Percentiles rank a stretch among this genome's conserved stretches.
Evolutionary conservation across 2,329 filamentous ascomycete species (phyloP).

Genomic region (Botrytis porri): DNA sequence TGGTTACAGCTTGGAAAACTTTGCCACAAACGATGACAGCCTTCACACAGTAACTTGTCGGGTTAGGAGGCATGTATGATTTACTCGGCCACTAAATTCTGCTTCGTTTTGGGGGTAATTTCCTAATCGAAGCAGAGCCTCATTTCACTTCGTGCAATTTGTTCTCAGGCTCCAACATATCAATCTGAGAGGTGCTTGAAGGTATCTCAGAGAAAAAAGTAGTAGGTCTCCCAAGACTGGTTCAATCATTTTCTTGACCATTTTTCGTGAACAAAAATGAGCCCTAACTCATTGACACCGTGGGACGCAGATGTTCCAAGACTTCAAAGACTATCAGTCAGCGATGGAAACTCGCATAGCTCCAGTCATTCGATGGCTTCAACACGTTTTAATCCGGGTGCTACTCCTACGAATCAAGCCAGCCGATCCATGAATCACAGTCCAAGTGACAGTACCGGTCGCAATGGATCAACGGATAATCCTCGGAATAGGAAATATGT

Average conservation of each 20-base stretch:
- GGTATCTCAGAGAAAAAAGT: neutral
- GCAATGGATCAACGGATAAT: neutral
- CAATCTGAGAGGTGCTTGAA: neutral
- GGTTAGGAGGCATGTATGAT: neutral
- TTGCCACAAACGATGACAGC: neutral
- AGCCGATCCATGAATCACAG: neutral
- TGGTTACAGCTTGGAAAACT: neutral
- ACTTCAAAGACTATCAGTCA: neutral
- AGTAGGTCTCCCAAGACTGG: neutral
- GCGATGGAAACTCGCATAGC: neutral
- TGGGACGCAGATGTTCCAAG: neutral
- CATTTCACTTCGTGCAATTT: neutral
- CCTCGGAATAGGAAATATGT: neutral
- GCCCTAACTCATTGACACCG: neutral
- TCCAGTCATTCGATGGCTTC: slow-evolving; percentile 1
- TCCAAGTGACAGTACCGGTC: neutral
- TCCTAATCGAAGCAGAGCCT: neutral
- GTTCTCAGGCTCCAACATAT: neutral
- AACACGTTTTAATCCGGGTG: neutral
- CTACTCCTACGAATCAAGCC: neutral
- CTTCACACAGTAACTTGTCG: neutral
- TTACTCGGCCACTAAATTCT: neutral
- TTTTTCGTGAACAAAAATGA: neutral
- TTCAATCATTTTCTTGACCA: neutral
- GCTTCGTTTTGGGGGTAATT: neutral